Evolutionary conservation across 169 alveolate species (phyloP), one percentile per base, ranked within the genome.

Genomic region (Plasmodium sp.): DNA sequence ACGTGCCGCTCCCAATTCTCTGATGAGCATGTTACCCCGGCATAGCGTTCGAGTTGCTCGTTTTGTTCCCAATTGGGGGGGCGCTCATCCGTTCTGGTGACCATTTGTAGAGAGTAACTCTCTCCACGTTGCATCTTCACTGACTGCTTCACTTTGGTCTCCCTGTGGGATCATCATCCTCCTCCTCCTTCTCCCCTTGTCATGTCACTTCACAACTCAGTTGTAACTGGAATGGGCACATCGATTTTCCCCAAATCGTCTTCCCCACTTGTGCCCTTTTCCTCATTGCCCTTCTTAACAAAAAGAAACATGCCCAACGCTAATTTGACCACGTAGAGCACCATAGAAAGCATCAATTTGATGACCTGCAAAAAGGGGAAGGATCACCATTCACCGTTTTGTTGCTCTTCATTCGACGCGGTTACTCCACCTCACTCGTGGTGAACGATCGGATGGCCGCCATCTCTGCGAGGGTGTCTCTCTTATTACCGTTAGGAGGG

Each of bases 401-500:
- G 33, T 67, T n/a, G 3, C n/a, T 67, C 39, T 67, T 1, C 6
- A 1, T 67, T 67, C 2, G 27, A 6, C 27, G 62, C 16, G 2
- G 6, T 51, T 51, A 51, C 22, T 18, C 27, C 62, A 51, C 7
- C 6, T 51, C 7, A 43, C 54, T 14, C 9, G 22, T 14, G 62
- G 62, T 12, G 16, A 51, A 51, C 62, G 62, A 18, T 51, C 7
- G 62, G 62, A 51, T 22, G 27, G 12, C 0, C 1, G 62, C 22
- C 62, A 22, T 51, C 27, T 7, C 6, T 51, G 18, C 6, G 22
- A 12, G 62, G 22, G 54, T 71, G n/a, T 62, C 18, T 39, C 16
- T 41, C 54, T 51, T 31, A 18, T 74, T 85, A 86, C 93, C 34
- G 91, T 80, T 43, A 90, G 62, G 22, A 67, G 22, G 39, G 94